Conservation (phyloP, 2,329 filamentous ascomycete species). For the Colletotrichum orbiculare region DNA sequence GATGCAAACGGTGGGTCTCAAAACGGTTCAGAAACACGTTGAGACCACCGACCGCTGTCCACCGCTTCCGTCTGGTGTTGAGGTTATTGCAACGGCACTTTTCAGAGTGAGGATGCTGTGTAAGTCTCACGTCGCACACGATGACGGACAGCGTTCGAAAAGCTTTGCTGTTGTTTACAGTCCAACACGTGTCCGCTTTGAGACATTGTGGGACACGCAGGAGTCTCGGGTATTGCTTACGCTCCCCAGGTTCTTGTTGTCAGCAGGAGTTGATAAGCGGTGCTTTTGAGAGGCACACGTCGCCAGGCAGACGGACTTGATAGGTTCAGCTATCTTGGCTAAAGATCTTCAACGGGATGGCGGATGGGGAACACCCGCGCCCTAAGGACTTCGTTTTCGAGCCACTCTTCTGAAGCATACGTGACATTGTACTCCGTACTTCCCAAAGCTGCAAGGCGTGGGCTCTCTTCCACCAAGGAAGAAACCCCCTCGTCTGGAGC, state of each 20-base stretch:
- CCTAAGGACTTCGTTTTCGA: not conserved
- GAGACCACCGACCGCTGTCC: not conserved
- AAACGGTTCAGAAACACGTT: not conserved
- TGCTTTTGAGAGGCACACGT: too few relatives aligned
- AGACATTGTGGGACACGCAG: too few relatives aligned
- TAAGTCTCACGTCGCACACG: not conserved
- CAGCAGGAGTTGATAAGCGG: too few relatives aligned
- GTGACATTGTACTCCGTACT: not conserved
- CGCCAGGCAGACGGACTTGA: too few relatives aligned
- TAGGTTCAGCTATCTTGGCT: too few relatives aligned
- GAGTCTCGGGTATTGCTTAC: too few relatives aligned
- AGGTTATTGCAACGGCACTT: constrained; percentile 8
- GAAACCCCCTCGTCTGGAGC: not conserved
- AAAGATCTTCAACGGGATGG: too few relatives aligned
- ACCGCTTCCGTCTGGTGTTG: constrained; percentile 9
- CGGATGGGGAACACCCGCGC: too few relatives aligned
- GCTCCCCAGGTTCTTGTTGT: too few relatives aligned
- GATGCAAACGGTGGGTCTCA: constrained; percentile 19
- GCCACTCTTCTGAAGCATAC: too few relatives aligned
- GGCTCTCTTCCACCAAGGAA: not conserved
- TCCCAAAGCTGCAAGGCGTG: not conserved
- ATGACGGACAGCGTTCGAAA: not conserved
- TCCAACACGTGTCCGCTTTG: not conserved
- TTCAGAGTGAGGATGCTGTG: not conserved
- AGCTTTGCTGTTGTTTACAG: not conserved